Evolutionary conservation across 192 early-diverging fungal species (phyloP), one percentile per base, ranked within the genome.

Genomic region (Backusella westeae): DNA sequence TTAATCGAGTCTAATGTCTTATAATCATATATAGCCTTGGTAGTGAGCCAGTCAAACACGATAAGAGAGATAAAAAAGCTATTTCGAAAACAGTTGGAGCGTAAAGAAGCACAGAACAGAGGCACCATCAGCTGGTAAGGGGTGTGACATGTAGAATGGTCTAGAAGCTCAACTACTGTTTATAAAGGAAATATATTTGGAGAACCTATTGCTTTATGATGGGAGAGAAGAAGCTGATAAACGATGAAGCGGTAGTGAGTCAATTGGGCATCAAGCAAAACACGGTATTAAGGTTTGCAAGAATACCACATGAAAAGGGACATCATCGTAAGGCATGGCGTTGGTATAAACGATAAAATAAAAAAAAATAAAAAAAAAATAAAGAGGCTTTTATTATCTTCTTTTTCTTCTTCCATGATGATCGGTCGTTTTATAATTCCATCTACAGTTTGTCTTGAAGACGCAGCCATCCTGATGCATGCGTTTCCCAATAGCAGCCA

Each of bases 401-500:
- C 56, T 29, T 26, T n/a, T 29, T 12, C 23, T 29, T 29, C 26
- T 63, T 5, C 21, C 26, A 63, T 63, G 8, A 56, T 9, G 8
- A 56, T 9, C n/a, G 6, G 21, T 15, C 8, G 14, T 44, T 6
- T 53, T 46, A 26, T 52, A 23, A 38, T 71, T 38, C 69, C 63
- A 75, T 63, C 23, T 53, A 38, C 32, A 67, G 46, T 80, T 75
- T 6, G 67, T 52, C 39, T 83, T 80, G 29, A 80, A 75, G 3
- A 77, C 29, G 65, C 74, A 82, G 1, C 82, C 82, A 29, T 83
- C 79, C 19, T 78, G 36, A 9, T 89, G 85, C 80, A 97, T 80
- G 6, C 77, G 76, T 59, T 85, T 77, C 21, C 89, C 91, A 42
- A 96, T 94, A 36, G 85, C 68, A 17, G 88, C 92, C 29, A 97